Evolutionary conservation across 768 basidiomycete species (phyloP), one percentile per base, ranked within the genome.

Genomic region (Kwoniella europaea): DNA sequence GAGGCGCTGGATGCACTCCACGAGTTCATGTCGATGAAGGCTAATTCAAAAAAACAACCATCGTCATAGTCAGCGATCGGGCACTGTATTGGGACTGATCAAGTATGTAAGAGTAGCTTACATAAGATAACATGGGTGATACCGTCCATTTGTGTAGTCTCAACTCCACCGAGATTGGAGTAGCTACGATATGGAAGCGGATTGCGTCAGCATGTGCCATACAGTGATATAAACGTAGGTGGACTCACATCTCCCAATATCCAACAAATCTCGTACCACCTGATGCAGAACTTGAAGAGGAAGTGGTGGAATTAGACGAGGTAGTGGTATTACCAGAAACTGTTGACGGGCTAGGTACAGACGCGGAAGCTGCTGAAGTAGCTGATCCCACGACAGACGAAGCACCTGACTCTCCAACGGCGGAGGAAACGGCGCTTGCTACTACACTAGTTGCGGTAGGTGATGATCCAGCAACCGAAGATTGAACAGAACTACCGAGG

Each of bases 71-170:
- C 35, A 35, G 35, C 35, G 35, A 35, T 35, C 35, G 35, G 35
- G 35, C 6, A 35, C 52, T 50, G 61, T n/a, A n/a, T 29, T n/a
- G 12, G 27, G 12, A 42, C 42, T 16, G 29, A 63, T 16, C 7
- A 46, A 43, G 15, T 12, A 53, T 24, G 16, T 18, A n/a, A 61
- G 13, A 13, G 10, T 1, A 10, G 68, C 73, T 63, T 20, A 74
- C 73, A 61, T 22, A 77, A 58, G 35, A 77, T 65, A 3, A 77
- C 22, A 56, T 77, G 74, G 9, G 76, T 77, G 54, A 77, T 68
- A 2, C 76, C 74, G 15, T 65, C 52, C 3, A 74, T 53, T 35
- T 77, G 73, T 3, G 64, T 27, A 3, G 65, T 50, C 13, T 55
- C 16, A 10, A 59, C 27, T 18, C 68, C 53, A 46, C 67, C 71